These are phyloP conservation scores for grape (Vitis vinifera) DNA, from an alignment of 164 flowering plant genomes.

Conservation along the genomic window ASM3070453v1 NC_081815.1:9555001-9555500, in stretches of 20 bases:
- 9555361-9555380: constrained; percentile 32
- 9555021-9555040: too few species aligned
- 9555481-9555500: constrained; percentile 34
- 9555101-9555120: too few species aligned
- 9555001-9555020: too few species aligned
- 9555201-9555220: too few species aligned
- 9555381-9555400: constrained; percentile 40
- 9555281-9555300: neutral
- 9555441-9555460: constrained; percentile 31
- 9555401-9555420: constrained; percentile 47
- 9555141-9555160: too few species aligned
- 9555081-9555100: too few species aligned
- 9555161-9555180: too few species aligned
- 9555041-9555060: too few species aligned
- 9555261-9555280: neutral
- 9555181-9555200: too few species aligned
- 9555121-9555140: too few species aligned
- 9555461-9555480: constrained; percentile 34
- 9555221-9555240: too few species aligned
- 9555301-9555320: constrained; percentile 39
- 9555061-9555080: too few species aligned
- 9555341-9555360: constrained; percentile 32
- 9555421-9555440: constrained; percentile 41
- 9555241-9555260: neutral
- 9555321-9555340: constrained; percentile 67